Evolutionary conservation across 192 early-diverging fungal genomes (phyloP).

Genomic region (Gaertneriomyces semiglobifer): DNA sequence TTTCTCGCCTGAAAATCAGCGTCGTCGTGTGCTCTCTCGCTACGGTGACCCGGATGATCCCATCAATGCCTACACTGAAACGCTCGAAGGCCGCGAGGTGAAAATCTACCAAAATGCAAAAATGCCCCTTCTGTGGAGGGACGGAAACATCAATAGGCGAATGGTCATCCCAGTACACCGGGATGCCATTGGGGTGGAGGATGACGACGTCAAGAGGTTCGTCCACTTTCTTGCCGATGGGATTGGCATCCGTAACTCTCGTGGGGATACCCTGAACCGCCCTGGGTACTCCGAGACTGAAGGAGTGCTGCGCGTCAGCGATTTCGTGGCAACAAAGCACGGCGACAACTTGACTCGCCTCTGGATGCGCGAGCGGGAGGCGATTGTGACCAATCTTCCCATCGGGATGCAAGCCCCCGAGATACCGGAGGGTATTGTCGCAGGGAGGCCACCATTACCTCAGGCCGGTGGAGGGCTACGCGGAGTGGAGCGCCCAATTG

Average conservation of each 20-base stretch:
- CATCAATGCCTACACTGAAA: background rate
- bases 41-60: background rate
- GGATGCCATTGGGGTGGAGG: background rate
- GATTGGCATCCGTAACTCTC: background rate
- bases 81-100: conserved; percentile 5
- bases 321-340: background rate
- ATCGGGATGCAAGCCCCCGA: no score
- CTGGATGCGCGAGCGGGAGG: conserved; percentile 7
- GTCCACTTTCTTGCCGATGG: background rate
- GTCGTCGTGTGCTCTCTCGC: background rate
- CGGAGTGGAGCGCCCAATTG: no score
- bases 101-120: background rate
- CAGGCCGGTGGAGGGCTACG: no score
- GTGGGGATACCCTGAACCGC: background rate
- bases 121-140: background rate
- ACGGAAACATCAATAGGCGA: background rate
- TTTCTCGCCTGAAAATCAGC: no score
- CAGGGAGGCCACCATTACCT: no score
- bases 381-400: no score
- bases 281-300: conserved; percentile 1
- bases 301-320: conserved; percentile 1
- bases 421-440: no score
- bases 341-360: background rate
- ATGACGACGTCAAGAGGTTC: background rate
- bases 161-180: background rate